Evolutionary conservation across 495 filamentous ascomycete genomes (phyloP), one percentile per base, ranked within the genome.

Genomic region (Corynascus novoguineensis): DNA sequence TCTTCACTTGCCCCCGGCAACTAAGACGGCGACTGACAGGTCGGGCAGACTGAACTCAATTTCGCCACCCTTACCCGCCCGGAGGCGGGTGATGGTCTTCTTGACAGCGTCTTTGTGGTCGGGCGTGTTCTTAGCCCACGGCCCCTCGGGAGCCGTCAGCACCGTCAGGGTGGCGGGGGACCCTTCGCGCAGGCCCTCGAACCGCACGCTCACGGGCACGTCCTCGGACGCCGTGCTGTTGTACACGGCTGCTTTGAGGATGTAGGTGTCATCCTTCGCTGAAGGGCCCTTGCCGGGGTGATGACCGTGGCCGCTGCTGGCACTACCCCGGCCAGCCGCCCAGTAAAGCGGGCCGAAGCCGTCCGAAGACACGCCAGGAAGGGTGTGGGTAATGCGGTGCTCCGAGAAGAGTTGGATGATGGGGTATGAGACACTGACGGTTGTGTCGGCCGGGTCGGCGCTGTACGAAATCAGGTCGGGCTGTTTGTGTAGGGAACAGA

Each of bases 161-260:
- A 86, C 73, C 5, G 81, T 86, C 65, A 89, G 68, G 24, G 73
- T 0, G 78, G 84, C 12, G 51, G 68, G 0, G 76, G 67, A 5
- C 77, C 78, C 40, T 57, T 58, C 11, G 56, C 55, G 12, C n/a
- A 83, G 59, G 5, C 81, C 81, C 14, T 80, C 79, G 50, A 88
- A 87, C 5, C 65, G 65, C 15, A 87, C 57, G 5, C 69, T 71
- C 15, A 88, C 72, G 0, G 78, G 68, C 22, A 78, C 69, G 4
- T 69, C 62, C 4, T 58, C 70, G 14, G 67, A 61, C 5, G 58
- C 70, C 15, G 58, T 64, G 17, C 84, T 82, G 70, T 89, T 88
- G 70, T 88, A 89, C 0, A 85, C 79, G 29, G 83, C 84, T 11
- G 75, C 75, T 62, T 89, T 89, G 68, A 85, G 79, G 50, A 75